Evolutionary conservation across 345 rosid species (phyloP).

Genomic region (Syzygium jambos): DNA sequence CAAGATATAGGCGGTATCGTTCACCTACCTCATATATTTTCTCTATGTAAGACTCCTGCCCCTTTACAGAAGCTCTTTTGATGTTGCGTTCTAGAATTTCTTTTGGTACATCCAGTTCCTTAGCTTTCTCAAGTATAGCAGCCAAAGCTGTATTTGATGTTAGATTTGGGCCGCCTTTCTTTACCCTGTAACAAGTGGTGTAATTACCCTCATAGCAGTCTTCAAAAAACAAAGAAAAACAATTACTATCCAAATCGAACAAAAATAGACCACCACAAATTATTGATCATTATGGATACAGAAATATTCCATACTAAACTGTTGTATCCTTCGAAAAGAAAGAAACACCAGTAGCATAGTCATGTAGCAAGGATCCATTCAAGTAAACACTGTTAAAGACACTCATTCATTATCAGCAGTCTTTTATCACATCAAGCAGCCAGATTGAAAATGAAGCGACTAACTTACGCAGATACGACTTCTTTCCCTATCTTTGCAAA

Average conservation of each 20-base stretch:
- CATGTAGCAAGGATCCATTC: not conserved
- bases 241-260: not conserved
- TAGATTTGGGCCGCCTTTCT: constrained; percentile 86
- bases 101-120: constrained; percentile 88
- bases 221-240: not conserved
- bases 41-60: constrained; percentile 84
- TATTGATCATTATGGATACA: not conserved
- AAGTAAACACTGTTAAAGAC: not conserved
- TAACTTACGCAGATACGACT: constrained; percentile 85
- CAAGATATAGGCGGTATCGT: not conserved
- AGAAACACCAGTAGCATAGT: not conserved
- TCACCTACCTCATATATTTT: constrained; percentile 72
- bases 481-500: constrained; percentile 78
- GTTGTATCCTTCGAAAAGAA: not conserved
- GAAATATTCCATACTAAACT: not conserved
- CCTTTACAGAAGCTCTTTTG: constrained; percentile 83
- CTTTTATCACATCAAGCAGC: not conserved
- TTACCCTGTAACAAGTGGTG: constrained; percentile 44
- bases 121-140: constrained; percentile 76
- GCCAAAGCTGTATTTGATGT: constrained; percentile 62
- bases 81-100: constrained; percentile 90
- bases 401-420: not conserved
- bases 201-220: not conserved
- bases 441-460: not conserved
- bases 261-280: not conserved